Base-by-base conservation (phyloP, 345 rosid species). In the Orychophragmus violaceus region DNA sequence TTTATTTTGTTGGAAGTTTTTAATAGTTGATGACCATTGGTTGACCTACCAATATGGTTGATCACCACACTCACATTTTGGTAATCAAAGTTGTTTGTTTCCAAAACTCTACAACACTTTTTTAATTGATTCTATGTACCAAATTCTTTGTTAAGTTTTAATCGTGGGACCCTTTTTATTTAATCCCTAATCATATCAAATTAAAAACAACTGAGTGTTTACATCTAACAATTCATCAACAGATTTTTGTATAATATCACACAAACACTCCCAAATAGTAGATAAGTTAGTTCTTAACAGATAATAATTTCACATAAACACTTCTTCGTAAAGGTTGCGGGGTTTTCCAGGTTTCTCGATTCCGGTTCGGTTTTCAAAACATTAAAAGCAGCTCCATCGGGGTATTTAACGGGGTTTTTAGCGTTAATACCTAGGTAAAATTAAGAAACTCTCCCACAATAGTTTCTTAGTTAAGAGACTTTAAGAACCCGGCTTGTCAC, bases 1-100 rank as follows among this genome's bases (percentile, higher is more conserved):
- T 14, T 48, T 19, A 11, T 63, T 71, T 63, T 63, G 32, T 50
- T 13, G 50, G 24, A 5, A 27, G 2, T 19, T 72, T 36, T 35
- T 3, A n/a, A 48, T 36, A 72, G 77, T 59, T 66, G 77, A 73
- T 73, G 49, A 66, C 32, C 62, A 24, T 65, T 58, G 56, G 77
- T 73, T 59, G 48, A 73, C 62, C 77, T 16, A 66, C 72, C 56
- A 51, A 32, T 29, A 30, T 42, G 56, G 72, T 66, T 66, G 72
- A 73, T 73, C 57, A 73, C 77, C 77, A 59, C 56, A 59, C 67
- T 59, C 37, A 59, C 36, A 30, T 59, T 49, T 41, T 66, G 62
- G 62, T 66, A 3, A 73, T 11, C 77, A 32, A 59, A 39, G 62
- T 3, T 59, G 32, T 12, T 73, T 27, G 25, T 35, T 55, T 25